Percentiles rank a stretch among this genome's conserved stretches.
These are phyloP conservation scores for Trichosanthes cucumerina DNA, from an alignment of 306 rosid genomes.

Conservation along the genomic window DNA sequence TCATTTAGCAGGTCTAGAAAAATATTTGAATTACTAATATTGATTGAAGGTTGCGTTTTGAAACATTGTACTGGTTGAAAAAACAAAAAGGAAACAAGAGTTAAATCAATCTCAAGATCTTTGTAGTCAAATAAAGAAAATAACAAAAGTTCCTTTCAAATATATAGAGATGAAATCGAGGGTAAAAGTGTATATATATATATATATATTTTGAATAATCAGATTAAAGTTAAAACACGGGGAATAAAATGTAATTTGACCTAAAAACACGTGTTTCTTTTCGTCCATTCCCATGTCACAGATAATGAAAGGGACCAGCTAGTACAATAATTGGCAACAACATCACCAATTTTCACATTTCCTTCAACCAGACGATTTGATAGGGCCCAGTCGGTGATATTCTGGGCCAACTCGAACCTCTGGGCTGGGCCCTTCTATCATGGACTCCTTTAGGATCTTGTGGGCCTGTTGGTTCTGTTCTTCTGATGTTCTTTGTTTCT, in stretches of 20 bases:
- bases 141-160: no score
- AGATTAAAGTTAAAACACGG: background rate
- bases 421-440: background rate
- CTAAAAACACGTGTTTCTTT: background rate
- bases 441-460: background rate
- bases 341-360: background rate
- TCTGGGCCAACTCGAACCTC: background rate
- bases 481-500: background rate
- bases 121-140: no score
- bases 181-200: no score
- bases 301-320: background rate
- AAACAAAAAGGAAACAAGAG: no score
- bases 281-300: background rate
- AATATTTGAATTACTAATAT: no score
- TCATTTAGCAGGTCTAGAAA: no score
- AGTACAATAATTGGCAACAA: conserved; percentile 4
- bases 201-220: no score
- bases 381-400: background rate
- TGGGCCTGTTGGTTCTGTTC: background rate
- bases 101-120: no score
- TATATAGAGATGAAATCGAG: no score
- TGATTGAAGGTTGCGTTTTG: no score
- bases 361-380: background rate
- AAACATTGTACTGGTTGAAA: no score
- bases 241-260: background rate